A percentile compares a stretch with the other conserved stretches of the same genome.
phyloP scores from a whole-genome alignment of 805 yeast species.

The Yamadazyma paraphyllophila region DNA sequence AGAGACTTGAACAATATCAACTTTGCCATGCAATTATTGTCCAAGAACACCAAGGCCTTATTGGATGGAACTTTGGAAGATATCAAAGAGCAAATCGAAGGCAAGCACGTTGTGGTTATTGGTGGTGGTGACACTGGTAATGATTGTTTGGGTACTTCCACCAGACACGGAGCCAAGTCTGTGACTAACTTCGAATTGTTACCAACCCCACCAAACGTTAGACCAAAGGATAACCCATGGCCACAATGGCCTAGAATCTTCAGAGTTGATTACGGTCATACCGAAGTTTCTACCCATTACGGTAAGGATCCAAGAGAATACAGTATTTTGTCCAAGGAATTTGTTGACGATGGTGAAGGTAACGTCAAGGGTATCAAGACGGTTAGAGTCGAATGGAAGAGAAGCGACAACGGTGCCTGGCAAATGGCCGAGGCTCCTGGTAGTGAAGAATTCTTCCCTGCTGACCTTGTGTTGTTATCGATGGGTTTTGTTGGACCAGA shows the following conservation, averaged over 20 bases:
- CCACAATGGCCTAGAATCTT: slow-evolving; percentile 99
- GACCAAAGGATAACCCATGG: slow-evolving; percentile 98
- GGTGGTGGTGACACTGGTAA: slow-evolving; percentile 99
- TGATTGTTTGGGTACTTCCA: slow-evolving; percentile 96
- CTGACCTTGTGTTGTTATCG: slow-evolving; percentile 88
- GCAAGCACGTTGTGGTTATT: slow-evolving; percentile 90
- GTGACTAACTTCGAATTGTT: slow-evolving; percentile 91
- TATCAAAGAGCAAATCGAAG: slow-evolving; percentile 67
- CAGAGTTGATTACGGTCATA: slow-evolving; percentile 97
- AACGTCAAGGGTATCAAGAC: slow-evolving; percentile 94
- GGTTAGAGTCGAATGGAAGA: slow-evolving; percentile 97
- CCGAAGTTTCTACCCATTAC: slow-evolving; percentile 90
- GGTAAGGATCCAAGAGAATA: slow-evolving; percentile 98
- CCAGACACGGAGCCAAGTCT: slow-evolving; percentile 94
- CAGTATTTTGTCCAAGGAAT: slow-evolving; percentile 92
- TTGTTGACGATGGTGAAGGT: slow-evolving; percentile 91
- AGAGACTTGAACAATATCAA: slow-evolving; percentile 86
- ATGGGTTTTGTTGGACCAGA: slow-evolving; percentile 99
- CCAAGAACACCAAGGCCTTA: slow-evolving; percentile 85
- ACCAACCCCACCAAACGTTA: slow-evolving; percentile 83
- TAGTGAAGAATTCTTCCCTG: slow-evolving; percentile 90
- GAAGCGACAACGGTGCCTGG: slow-evolving; percentile 95
- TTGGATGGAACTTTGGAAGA: slow-evolving; percentile 77
- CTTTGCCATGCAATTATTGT: slow-evolving; percentile 88
- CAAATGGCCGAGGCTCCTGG: slow-evolving; percentile 98